phyloP scores from a whole-genome alignment of 2,329 filamentous ascomycete genomes.

The Pyricularia grisea region DNA sequence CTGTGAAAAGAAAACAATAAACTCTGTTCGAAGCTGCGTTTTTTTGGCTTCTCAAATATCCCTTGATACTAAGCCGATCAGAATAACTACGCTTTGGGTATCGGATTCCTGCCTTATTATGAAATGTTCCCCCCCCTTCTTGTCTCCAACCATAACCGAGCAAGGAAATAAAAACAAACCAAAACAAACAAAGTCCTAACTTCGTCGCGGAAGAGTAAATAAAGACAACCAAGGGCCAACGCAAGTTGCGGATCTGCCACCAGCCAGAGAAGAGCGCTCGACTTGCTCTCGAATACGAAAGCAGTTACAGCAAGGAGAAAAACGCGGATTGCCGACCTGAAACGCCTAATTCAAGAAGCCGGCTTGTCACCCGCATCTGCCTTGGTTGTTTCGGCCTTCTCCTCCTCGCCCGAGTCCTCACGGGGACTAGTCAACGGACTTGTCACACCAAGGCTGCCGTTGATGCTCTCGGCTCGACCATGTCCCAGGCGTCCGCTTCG shows the following conservation, averaged over 20 bases:
- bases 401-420: constrained; percentile 2
- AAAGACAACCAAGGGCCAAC: neutral
- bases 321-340: neutral
- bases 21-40: neutral
- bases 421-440: constrained; percentile 52
- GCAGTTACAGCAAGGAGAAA: neutral
- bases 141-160: neutral
- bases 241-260: neutral
- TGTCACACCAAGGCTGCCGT: constrained; percentile 59
- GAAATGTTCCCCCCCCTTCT: constrained; percentile 12
- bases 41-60: neutral
- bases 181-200: constrained; percentile 1
- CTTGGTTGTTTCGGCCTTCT: neutral
- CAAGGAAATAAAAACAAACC: constrained; percentile 6
- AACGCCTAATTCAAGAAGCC: neutral
- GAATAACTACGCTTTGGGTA: constrained; percentile 1
- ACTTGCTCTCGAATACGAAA: neutral
- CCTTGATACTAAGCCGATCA: neutral
- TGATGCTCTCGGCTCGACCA: constrained; percentile 71
- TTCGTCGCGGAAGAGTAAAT: neutral
- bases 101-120: neutral
- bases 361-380: neutral
- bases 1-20: neutral
- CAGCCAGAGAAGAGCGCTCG: neutral
- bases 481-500: constrained; percentile 72